Evolutionary conservation across 2,329 filamentous ascomycete species (phyloP).

Genomic region (Hypoxylon sp.): DNA sequence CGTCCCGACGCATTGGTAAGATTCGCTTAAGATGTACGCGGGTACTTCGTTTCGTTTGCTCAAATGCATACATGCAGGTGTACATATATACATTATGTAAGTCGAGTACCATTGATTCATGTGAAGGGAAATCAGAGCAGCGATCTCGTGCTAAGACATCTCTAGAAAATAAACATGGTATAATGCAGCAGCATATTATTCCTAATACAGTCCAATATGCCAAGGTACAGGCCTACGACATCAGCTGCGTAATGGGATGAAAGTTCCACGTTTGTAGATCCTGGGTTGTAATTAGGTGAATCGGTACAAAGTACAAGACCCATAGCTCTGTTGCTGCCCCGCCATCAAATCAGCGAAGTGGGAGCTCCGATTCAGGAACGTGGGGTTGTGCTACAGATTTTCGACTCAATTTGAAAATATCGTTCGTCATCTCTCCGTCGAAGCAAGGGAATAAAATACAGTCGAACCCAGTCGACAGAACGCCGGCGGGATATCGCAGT

Average conservation of each 20-base stretch:
- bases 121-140: slow-evolving; percentile 4
- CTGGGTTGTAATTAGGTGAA: slow-evolving; percentile 13
- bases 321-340: slow-evolving; percentile 21
- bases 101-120: background rate
- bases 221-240: slow-evolving; percentile 1
- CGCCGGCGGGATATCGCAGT: slow-evolving; percentile 24
- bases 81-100: background rate
- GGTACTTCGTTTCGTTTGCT: background rate
- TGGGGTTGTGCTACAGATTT: slow-evolving; percentile 51
- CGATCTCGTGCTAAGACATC: background rate
- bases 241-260: background rate
- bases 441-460: slow-evolving; percentile 28
- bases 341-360: slow-evolving; percentile 47
- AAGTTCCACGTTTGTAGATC: slow-evolving; percentile 23
- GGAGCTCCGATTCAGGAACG: slow-evolving; percentile 58
- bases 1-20: slow-evolving; percentile 33
- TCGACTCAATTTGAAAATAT: slow-evolving; percentile 36
- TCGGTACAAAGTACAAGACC: slow-evolving; percentile 7
- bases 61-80: background rate
- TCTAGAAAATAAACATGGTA: background rate
- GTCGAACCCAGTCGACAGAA: slow-evolving; percentile 4
- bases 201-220: background rate
- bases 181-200: background rate
- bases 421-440: slow-evolving; percentile 16
- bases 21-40: slow-evolving; percentile 29